phyloP scores from a whole-genome alignment of 2,329 filamentous ascomycete genomes.

The Stenocarpella maydis region DNA sequence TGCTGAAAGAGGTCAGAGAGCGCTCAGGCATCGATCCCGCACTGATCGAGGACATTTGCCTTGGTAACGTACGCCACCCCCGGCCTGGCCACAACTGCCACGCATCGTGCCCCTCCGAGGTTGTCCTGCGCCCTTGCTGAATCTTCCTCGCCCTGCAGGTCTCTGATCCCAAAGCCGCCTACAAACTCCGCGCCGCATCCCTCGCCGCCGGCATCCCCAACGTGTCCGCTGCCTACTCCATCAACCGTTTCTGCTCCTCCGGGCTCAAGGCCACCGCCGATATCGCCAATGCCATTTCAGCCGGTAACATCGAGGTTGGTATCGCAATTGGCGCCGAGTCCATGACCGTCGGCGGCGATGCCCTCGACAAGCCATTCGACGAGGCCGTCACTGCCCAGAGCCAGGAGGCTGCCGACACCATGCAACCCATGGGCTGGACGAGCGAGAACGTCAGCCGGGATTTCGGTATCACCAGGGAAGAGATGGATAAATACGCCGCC shows the following conservation, averaged over 20 bases:
- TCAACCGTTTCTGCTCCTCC: constrained; percentile 98
- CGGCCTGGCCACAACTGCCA: not conserved
- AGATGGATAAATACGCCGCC: constrained; percentile 85
- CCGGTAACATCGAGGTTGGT: constrained; percentile 85
- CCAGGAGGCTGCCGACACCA: constrained; percentile 84
- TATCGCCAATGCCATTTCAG: constrained; percentile 85
- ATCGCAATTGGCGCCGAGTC: constrained; percentile 88
- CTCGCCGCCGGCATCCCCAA: constrained; percentile 94
- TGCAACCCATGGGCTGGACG: constrained; percentile 98
- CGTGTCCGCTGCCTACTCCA: constrained; percentile 79
- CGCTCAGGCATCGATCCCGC: constrained; percentile 81
- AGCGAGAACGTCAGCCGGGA: constrained; percentile 94
- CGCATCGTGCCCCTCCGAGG: too few relatives aligned
- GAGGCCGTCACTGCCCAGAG: constrained; percentile 74
- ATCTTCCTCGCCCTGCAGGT: constrained; percentile 59
- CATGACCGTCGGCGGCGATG: constrained; percentile 81
- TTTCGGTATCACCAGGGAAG: constrained; percentile 82
- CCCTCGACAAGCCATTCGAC: constrained; percentile 77
- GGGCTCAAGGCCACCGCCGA: constrained; percentile 95
- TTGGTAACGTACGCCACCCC: constrained; percentile 75
- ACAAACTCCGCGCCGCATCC: constrained; percentile 87
- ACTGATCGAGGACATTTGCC: constrained; percentile 86
- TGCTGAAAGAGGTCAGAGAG: constrained; percentile 78
- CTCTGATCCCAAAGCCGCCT: constrained; percentile 83
- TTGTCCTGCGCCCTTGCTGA: not conserved